These are phyloP conservation scores for Pseudogymnoascus sp. DNA, from an alignment of 2,329 filamentous ascomycete genomes.

Conservation along the genomic window DNA sequence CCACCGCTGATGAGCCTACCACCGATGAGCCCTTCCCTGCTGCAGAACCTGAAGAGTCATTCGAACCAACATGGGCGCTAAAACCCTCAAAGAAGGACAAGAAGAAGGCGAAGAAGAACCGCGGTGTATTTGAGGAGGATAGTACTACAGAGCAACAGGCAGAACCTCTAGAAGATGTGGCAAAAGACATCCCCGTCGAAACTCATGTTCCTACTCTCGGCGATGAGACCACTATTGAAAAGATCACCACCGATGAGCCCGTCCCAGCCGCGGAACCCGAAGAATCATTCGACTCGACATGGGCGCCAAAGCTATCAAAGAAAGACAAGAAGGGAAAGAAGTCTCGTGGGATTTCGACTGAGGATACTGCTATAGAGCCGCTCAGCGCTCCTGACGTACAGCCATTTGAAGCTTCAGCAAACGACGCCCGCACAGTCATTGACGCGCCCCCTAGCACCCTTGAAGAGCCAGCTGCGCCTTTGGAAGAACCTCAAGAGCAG, in stretches of 20 bases:
- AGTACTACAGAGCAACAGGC: neutral
- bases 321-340: conserved; percentile 30
- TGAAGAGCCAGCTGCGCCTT: neutral
- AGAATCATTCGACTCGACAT: neutral
- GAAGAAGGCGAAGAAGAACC: neutral
- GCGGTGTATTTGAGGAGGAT: neutral
- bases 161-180: neutral
- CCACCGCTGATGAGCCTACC: neutral
- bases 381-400: neutral
- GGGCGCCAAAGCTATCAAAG: conserved; percentile 5
- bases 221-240: neutral
- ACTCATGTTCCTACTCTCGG: neutral
- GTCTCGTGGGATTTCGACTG: conserved; percentile 6
- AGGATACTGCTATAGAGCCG: neutral
- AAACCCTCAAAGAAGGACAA: conserved; percentile 6
- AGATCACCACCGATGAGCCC: neutral
- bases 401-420: neutral
- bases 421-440: neutral
- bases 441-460: neutral
- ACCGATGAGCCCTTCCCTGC: conserved; percentile 7
- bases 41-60: conserved; percentile 17
- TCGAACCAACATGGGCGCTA: neutral
- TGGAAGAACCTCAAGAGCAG: conserved; percentile 14
- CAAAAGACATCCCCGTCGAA: neutral
- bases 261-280: neutral